Evolutionary conservation across 2,329 filamentous ascomycete genomes (phyloP).

Genomic region (Monosporascus cannonballus): DNA sequence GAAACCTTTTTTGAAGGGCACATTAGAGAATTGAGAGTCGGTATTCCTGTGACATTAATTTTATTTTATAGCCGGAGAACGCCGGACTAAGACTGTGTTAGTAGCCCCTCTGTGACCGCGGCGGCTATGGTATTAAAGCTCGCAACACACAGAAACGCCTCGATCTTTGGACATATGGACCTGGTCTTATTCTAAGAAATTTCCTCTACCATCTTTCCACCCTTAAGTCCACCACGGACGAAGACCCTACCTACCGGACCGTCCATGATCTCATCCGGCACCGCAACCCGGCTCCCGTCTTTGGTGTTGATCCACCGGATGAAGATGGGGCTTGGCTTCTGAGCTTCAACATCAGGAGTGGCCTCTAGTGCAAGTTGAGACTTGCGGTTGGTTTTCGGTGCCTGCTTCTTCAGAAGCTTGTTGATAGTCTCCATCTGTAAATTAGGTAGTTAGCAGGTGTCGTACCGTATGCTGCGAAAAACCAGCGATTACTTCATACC

Average conservation of each 20-base stretch:
- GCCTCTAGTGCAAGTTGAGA: conserved; percentile 40
- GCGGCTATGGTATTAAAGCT: too few relatives aligned
- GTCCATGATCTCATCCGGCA: conserved; percentile 63
- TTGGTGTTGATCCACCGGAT: conserved; percentile 67
- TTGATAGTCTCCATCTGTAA: conserved; percentile 82
- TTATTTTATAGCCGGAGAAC: too few relatives aligned
- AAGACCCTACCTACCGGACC: conserved; percentile 59
- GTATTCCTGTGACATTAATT: too few relatives aligned
- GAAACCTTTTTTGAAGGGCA: too few relatives aligned
- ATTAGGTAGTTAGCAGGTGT: conserved; percentile 3
- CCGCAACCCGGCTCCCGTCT: conserved; percentile 54
- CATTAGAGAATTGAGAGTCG: too few relatives aligned
- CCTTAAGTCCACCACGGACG: conserved; percentile 25
- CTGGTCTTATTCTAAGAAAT: conserved; percentile 32
- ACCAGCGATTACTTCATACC: conserved; percentile 30
- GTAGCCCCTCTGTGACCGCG: too few relatives aligned
- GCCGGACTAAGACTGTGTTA: too few relatives aligned
- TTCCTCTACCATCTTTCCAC: conserved; percentile 49
- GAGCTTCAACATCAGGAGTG: conserved; percentile 39
- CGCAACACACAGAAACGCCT: too few relatives aligned
- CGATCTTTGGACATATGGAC: background rate
- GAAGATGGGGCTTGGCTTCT: conserved; percentile 53
- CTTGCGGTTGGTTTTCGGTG: conserved; percentile 63
- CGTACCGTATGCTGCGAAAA: background rate
- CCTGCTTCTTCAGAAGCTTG: conserved; percentile 80